Evolutionary conservation across 768 basidiomycete genomes (phyloP), one percentile per base, ranked within the genome.

Genomic region (Myochromella boudieri): DNA sequence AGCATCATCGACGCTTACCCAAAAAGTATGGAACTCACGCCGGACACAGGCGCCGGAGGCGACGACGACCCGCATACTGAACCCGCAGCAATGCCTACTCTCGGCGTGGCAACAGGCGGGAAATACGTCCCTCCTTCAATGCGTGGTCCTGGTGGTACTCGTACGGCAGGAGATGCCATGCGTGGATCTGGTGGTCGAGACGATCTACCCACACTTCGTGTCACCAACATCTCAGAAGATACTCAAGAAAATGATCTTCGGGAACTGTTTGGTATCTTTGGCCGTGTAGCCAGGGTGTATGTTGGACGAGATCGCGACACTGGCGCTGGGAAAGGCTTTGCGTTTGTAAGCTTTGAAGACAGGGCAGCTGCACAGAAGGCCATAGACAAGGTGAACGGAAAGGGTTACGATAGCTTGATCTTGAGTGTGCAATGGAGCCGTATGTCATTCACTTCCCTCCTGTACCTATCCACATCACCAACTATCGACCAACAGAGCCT

Each of bases 61-160:
- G 72, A 73, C 41, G 75, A 77, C 36, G 75, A 75, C 37, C 43
- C 55, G 1, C 44, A 48, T 27, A 48, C 62, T 8, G 60, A 70
- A 42, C 48, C 63, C 55, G 68, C 54, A 51, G 69, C 69, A 32
- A 70, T 68, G 25, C 66, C 73, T 2, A 63, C 66, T 17, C 31
- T 71, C 14, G 61, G 72, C 10, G 54, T 6, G 18, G 33, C 14
- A 4, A 6, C 68, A 4, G 80, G 80, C 2, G 87, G 89, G 11
- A 95, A 95, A 69, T 97, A 97, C 65, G 89, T 97, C 12, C 93
- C 94, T 2, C 91, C 92, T n/a, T 89, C 87, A 1, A 88, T 91
- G 85, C 89, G 94, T 59, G 79, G 74, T 1, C 59, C 62, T 69
- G 77, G 74, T 26, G 80, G 73, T n/a, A 69, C 72, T 10, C 78